These are phyloP conservation scores for sorghum (Sorghum bicolor) DNA, from an alignment of 176 grass and related monocot species.

Conservation along the genomic window Sorghum_bicolor_NCBIv3 NC_012871.2:68722501-68723000, in stretches of 20 bases:
- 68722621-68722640: slow-evolving; percentile 19
- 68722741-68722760: neutral
- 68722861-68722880: neutral
- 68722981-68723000: neutral
- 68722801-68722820: neutral
- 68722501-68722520: neutral
- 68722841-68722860: neutral
- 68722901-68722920: too few relatives aligned
- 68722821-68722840: neutral
- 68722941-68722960: too few relatives aligned
- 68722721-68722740: neutral
- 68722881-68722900: too few relatives aligned
- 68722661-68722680: neutral
- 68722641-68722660: neutral
- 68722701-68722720: neutral
- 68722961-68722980: too few relatives aligned
- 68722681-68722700: slow-evolving; percentile 24
- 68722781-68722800: neutral
- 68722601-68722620: slow-evolving; percentile 7
- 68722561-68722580: slow-evolving; percentile 20
- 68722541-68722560: slow-evolving; percentile 35
- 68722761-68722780: neutral
- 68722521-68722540: slow-evolving; percentile 23
- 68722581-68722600: slow-evolving; percentile 7
- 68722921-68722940: neutral